Percentiles rank a stretch among this genome's conserved stretches.
Conservation (phyloP, 2,329 filamentous ascomycete genomes). For the Trichoderma guizhouense region DNA sequence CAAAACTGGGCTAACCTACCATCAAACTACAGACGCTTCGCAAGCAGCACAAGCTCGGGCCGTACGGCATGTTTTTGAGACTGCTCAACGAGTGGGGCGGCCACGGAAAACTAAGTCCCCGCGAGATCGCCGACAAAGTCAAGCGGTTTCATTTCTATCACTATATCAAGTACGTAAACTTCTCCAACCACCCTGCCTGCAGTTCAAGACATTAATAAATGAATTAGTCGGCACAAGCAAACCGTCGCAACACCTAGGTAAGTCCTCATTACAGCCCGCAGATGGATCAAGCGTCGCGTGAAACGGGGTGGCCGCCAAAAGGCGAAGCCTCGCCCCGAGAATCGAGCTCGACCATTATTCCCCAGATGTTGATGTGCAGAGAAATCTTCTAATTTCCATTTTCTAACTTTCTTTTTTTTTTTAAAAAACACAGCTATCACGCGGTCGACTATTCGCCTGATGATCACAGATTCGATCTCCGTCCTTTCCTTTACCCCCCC, state of each 20-base stretch:
- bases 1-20: not conserved
- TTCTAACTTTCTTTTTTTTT: no score
- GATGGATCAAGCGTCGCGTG: no score
- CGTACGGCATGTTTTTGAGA: constrained; percentile 39
- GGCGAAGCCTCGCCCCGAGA: no score
- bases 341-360: no score
- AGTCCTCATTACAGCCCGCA: no score
- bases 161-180: not conserved
- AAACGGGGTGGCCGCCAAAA: no score
- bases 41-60: constrained; percentile 42
- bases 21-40: constrained; percentile 31
- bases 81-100: constrained; percentile 39
- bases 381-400: no score
- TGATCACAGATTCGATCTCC: constrained; percentile 27
- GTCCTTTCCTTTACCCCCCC: constrained; percentile 29
- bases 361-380: no score
- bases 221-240: not conserved
- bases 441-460: constrained; percentile 25
- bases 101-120: constrained; percentile 27
- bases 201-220: not conserved
- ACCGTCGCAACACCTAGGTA: not conserved
- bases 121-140: constrained; percentile 36
- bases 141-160: not conserved
- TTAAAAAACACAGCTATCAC: not conserved
- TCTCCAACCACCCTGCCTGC: not conserved